Evolutionary conservation across 352 stramenopile genomes (phyloP), one percentile per base, ranked within the genome.

Genomic region (Globisporangium paroecandrum): DNA sequence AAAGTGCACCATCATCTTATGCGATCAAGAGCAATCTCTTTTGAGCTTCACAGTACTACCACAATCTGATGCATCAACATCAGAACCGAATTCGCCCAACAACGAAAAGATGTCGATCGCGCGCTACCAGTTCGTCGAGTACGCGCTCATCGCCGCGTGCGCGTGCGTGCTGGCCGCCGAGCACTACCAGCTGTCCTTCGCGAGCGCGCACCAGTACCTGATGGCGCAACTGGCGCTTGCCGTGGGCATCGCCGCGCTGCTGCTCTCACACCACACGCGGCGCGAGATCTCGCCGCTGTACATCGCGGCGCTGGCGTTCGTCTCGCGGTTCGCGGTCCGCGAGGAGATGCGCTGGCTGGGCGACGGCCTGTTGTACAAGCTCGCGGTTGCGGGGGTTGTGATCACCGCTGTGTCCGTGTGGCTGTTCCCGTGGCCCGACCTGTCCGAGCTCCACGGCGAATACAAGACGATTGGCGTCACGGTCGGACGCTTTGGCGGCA

Each of bases 351-450:
- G 60, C 20, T 64, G 38, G 7, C 43, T 61, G 7, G 41, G 64
- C 4, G 51, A 65, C 10, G 68, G 24, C 4, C 2, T 55, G 6
- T 18, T 75, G 58, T 59, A 65, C 15, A 29, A 51, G 7, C 9
- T 78, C 7, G 49, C 60, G 2, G 43, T 34, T 5, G 24, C 69
- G 0, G 68, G 43, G 4, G 27, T 81, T 18, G 64, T 63, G 32
- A 51, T 83, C 18, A 69, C 68, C 4, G 69, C 69, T 55, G n/a
- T 69, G n/a, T 63, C 72, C n/a, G 72, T 81, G 66, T 38, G 78
- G 22, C 46, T 86, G 13, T 86, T 89, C 70, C 81, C 81, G 13
- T 79, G 77, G 72, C 78, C 81, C n/a, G 72, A 87, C 64, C 73
- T 89, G 34, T 78, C 77, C 36, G 57, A 68, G 36, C 60, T 89